A percentile compares a stretch with the other conserved stretches of the same genome.
Evolutionary conservation across 1,284 basidiomycete species (phyloP).

Genomic region (Abortiporus biennis): DNA sequence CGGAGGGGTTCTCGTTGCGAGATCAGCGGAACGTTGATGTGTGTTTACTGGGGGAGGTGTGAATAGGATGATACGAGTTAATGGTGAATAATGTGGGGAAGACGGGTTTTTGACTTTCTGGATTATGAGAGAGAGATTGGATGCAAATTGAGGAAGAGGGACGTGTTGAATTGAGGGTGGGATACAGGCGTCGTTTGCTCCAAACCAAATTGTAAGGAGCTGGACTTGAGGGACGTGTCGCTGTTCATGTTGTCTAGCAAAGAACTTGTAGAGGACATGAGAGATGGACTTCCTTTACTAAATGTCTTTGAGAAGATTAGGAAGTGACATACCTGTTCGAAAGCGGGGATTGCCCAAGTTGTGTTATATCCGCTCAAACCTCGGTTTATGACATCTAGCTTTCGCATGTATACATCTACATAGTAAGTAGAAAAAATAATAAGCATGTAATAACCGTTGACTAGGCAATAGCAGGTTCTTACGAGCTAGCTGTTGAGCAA

Average conservation of each 20-base stretch:
- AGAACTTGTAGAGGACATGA: constrained; percentile 30
- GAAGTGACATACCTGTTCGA: constrained; percentile 54
- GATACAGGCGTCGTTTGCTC: constrained; percentile 78
- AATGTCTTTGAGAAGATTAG: too few species aligned
- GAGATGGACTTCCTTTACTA: not conserved
- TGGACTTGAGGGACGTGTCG: constrained; percentile 53
- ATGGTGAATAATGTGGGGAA: constrained; percentile 64
- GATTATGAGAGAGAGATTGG: constrained; percentile 63
- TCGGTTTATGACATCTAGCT: constrained; percentile 79
- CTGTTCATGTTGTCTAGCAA: constrained; percentile 48
- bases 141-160: constrained; percentile 58
- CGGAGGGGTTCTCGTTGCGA: constrained; percentile 38
- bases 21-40: constrained; percentile 42
- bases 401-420: constrained; percentile 69
- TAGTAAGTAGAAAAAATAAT: constrained; percentile 4
- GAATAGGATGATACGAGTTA: constrained; percentile 76
- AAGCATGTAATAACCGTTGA: not conserved
- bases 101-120: constrained; percentile 51
- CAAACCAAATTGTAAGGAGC: constrained; percentile 83
- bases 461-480: constrained; percentile 19
- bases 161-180: constrained; percentile 50
- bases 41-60: constrained; percentile 82
- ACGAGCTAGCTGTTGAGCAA: constrained; percentile 62
- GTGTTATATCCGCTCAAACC: constrained; percentile 81
- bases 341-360: constrained; percentile 74